Base-by-base conservation (phyloP, 805 yeast genomes). In the Alloascoidea hylecoeti region DNA sequence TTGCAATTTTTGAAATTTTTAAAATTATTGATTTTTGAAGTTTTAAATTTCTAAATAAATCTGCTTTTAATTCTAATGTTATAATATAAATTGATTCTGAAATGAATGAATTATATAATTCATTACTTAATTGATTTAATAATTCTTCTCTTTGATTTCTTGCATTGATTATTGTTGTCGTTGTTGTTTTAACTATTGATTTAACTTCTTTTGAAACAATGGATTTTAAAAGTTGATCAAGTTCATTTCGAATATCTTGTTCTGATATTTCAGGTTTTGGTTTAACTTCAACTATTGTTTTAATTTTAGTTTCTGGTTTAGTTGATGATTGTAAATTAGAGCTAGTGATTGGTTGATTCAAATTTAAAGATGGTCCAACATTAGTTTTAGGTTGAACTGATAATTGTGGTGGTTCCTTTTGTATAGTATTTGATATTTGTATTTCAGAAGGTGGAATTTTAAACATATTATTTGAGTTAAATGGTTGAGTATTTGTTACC, bases 1-100 rank as follows among this genome's bases (percentile, higher is more conserved):
- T n/a, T 23, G 30, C 9, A 23, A 23, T n/a, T n/a, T 23, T n/a
- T 9, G 30, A 9, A 9, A 23, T 23, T n/a, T 23, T 23, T 23
- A 9, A 9, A 23, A 23, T 23, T 9, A 23, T n/a, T 9, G 13
- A 9, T 9, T 9, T 9, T 23, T 23, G 30, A 9, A 23, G 30
- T 9, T 23, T 23, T 9, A 9, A 45, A 2, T 38, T 42, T 4
- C 51, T 44, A 28, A 60, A 54, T 9, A 46, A 54, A 41, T 57
- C 54, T 13, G 36, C 48, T 40, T 56, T 58, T 45, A 33, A 33
- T 41, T 3, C 46, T 46, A 12, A 52, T 55, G 15, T 57, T 49
- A 17, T 46, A 44, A 1, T 38, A 37, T 27, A 46, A 33, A 4
- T 42, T 47, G 33, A 41, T 44, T 42, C 32, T 50, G 40, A 39